Percentiles rank a stretch among this genome's conserved stretches.
phyloP scores from a whole-genome alignment of 2,329 filamentous ascomycete genomes.

The Xylaria sp. region DNA sequence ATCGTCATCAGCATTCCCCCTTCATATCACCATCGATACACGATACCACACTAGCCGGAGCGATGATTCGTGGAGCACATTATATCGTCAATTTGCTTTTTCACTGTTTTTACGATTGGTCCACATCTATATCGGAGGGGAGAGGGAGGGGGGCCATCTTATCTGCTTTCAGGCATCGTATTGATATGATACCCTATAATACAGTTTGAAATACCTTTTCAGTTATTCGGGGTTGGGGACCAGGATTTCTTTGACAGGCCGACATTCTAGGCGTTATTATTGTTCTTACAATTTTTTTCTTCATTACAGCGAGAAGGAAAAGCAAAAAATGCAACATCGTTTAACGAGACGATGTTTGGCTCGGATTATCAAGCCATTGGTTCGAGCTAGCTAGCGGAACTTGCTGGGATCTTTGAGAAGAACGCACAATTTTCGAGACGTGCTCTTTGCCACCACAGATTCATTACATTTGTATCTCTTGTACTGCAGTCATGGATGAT shows the following conservation, averaged over 20 bases:
- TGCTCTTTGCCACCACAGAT: not conserved
- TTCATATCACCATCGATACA: not conserved
- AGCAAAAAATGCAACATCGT: not conserved
- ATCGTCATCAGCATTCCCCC: too few species aligned
- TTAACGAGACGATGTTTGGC: not conserved
- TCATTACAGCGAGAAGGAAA: not conserved
- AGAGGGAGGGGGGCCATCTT: constrained; percentile 7
- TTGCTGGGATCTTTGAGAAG: not conserved
- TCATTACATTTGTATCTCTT: too few species aligned
- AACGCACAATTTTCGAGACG: not conserved
- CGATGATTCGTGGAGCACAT: not conserved
- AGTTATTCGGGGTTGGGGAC: not conserved
- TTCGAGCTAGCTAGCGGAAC: not conserved
- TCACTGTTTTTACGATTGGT: not conserved
- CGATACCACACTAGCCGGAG: not conserved
- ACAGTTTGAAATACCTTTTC: not conserved
- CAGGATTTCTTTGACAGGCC: not conserved
- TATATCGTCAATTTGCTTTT: not conserved
- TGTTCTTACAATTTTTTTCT: too few species aligned
- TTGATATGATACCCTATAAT: constrained; percentile 40
- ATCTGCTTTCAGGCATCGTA: constrained; percentile 39
- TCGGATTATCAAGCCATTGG: not conserved
- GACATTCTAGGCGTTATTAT: constrained; percentile 10
- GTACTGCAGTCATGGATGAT: too few species aligned
- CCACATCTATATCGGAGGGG: constrained; percentile 1